These are phyloP conservation scores for Phytophthora tentaculata DNA, from an alignment of 352 stramenopile genomes.

Conservation along the genomic window DNA sequence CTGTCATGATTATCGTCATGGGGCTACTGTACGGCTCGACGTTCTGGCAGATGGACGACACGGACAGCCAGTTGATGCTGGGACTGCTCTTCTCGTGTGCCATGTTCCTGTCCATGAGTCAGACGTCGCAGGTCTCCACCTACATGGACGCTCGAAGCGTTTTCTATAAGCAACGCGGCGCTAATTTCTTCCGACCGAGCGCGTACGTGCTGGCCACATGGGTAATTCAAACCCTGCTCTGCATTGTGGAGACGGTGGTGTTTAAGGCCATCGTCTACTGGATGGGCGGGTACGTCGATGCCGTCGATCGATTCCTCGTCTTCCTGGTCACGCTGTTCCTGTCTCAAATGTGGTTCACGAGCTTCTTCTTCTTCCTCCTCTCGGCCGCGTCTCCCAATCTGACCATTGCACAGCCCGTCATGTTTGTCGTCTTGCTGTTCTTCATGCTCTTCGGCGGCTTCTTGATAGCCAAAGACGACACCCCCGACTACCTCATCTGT, in stretches of 20 bases:
- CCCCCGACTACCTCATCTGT: conserved; percentile 72
- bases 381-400: conserved; percentile 52
- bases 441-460: conserved; percentile 81
- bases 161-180: conserved; percentile 91
- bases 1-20: conserved; percentile 67
- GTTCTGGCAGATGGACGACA: conserved; percentile 71
- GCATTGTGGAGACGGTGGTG: conserved; percentile 72
- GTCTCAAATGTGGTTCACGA: conserved; percentile 71
- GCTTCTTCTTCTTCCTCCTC: conserved; percentile 77
- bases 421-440: conserved; percentile 59
- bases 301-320: conserved; percentile 50
- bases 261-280: conserved; percentile 91
- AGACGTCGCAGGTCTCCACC: conserved; percentile 77
- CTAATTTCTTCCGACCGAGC: conserved; percentile 89
- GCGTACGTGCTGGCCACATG: conserved; percentile 80
- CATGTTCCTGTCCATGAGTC: conserved; percentile 87
- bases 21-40: conserved; percentile 68
- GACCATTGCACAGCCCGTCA: conserved; percentile 63
- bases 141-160: conserved; percentile 74
- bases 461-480: conserved; percentile 58
- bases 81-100: conserved; percentile 89
- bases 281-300: conserved; percentile 78
- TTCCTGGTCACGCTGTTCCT: conserved; percentile 74
- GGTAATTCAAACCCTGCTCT: conserved; percentile 55
- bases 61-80: conserved; percentile 64